Percentiles rank a stretch among this genome's conserved stretches.
Evolutionary conservation across 148 eudicot genomes (phyloP).

Genomic region (Rhododendron vialii): DNA sequence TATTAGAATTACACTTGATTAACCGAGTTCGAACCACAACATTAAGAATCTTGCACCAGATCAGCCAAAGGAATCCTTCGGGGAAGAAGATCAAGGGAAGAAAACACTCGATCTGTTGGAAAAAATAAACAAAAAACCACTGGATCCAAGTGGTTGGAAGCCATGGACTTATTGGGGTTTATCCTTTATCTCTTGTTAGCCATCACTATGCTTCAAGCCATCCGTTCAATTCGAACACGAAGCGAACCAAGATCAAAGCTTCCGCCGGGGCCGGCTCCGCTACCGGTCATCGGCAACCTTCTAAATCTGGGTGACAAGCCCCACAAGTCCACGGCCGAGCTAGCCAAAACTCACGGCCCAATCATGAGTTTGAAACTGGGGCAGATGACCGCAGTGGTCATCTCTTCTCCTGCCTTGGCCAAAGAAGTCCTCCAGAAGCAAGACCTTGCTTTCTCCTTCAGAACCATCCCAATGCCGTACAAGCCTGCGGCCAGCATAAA

Average conservation of each 20-base stretch:
- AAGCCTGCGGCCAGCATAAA: not conserved
- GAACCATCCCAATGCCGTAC: not conserved
- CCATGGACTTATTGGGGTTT: conserved; percentile 3
- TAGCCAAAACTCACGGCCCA: conserved; percentile 17
- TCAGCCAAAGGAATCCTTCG: no score
- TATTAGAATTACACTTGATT: no score
- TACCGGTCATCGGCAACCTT: conserved; percentile 18
- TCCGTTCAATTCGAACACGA: not conserved
- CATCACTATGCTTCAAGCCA: not conserved
- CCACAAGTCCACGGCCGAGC: conserved; percentile 16
- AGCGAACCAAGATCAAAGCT: not conserved
- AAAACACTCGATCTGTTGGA: no score
- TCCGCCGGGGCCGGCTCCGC: conserved; percentile 8
- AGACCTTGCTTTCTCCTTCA: not conserved
- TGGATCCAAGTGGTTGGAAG: not conserved
- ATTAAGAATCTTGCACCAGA: no score
- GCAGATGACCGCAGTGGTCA: not conserved
- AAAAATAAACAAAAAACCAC: no score
- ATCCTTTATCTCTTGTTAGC: not conserved
- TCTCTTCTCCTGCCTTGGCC: conserved; percentile 12
- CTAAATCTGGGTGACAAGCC: conserved; percentile 19
- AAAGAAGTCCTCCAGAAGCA: not conserved
- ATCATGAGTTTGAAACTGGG: conserved; percentile 17
- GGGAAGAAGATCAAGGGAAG: no score
- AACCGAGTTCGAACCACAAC: no score